Evolutionary conservation across 768 basidiomycete genomes (phyloP), one percentile per base, ranked within the genome.

Genomic region (Panaeolus cyanescens): DNA sequence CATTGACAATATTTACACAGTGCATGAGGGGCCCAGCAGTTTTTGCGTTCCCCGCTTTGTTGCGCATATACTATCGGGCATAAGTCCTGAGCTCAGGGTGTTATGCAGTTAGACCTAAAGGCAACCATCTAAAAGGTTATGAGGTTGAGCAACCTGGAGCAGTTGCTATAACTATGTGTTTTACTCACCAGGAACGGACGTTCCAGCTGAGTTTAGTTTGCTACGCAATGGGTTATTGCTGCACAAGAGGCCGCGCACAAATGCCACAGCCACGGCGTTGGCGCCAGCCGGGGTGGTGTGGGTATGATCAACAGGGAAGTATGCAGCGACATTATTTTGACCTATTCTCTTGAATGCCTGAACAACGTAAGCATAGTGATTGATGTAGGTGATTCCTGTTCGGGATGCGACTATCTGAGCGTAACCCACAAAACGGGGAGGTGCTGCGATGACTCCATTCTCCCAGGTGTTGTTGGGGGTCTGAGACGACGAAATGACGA

Each of bases 391-490:
- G 8, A 74, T 77, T 10, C 70, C 66, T 7, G 77, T 80, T 9
- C 73, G 71, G 32, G 66, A 71, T 7, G 75, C 80, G 20, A 73
- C 74, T 1, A 70, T 69, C 58, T 78, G 67, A 10, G 81, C 80
- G 65, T 83, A 83, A 15, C 67, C 73, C 17, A 82, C 81, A 60
- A 82, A 83, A n/a, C 82, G 75, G 13, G 77, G 71, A 15, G 72
- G 71, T n/a, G 78, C 70, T 50, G 45, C 45, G 25, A 79, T 76
- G 45, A 68, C 62, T 20, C 68, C 70, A 40, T 74, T 74, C 2
- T 70, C 59, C 80, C 80, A 85, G 34, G 73, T 73, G 66, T 83
- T 80, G 62, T 76, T 70, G 7, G 83, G 83, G 3, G 83, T 83
- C 62, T 80, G 81, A 4, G 80, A 78, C 8, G 80, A 80, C 8